A percentile compares a stretch with the other conserved stretches of the same genome.
These are phyloP conservation scores for Vitis cinerea DNA, from an alignment of 164 flowering plant species.

Conservation along the genomic window DNA sequence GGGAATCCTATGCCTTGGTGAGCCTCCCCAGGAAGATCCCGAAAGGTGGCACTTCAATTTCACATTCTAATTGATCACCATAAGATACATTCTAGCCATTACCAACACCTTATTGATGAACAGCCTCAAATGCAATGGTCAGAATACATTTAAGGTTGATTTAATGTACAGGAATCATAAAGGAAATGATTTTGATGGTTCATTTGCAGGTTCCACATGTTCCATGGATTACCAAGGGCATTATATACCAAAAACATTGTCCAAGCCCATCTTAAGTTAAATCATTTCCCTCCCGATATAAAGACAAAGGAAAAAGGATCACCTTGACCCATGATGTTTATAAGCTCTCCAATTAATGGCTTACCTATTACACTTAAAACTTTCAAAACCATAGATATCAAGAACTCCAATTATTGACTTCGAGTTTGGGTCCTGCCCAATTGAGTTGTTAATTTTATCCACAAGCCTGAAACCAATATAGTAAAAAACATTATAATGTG, in stretches of 20 bases:
- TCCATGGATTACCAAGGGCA: slow-evolving; percentile 1
- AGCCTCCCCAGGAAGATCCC: not conserved
- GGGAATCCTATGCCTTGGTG: not conserved
- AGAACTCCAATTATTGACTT: slow-evolving; percentile 24
- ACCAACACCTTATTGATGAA: not conserved
- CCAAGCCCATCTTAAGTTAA: not conserved
- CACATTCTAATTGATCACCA: not conserved
- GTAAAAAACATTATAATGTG: not conserved
- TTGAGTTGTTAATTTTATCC: slow-evolving; percentile 15
- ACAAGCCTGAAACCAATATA: slow-evolving; percentile 13
- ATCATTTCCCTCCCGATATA: not conserved
- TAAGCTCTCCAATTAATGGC: too few relatives aligned
- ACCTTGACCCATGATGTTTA: not conserved
- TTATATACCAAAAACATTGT: not conserved
- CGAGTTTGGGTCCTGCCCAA: slow-evolving; percentile 20
- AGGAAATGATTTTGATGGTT: not conserved
- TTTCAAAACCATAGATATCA: slow-evolving; percentile 31
- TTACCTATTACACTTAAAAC: slow-evolving; percentile 13
- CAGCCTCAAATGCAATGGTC: not conserved
- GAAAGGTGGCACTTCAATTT: not conserved
- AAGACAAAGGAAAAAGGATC: not conserved
- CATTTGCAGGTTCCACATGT: not conserved
- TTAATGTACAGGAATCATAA: not conserved
- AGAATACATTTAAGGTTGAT: not conserved
- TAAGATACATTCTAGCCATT: not conserved